These are phyloP conservation scores for Chlorociboria aeruginascens DNA, from an alignment of 495 filamentous ascomycete species.

Conservation along the genomic window DNA sequence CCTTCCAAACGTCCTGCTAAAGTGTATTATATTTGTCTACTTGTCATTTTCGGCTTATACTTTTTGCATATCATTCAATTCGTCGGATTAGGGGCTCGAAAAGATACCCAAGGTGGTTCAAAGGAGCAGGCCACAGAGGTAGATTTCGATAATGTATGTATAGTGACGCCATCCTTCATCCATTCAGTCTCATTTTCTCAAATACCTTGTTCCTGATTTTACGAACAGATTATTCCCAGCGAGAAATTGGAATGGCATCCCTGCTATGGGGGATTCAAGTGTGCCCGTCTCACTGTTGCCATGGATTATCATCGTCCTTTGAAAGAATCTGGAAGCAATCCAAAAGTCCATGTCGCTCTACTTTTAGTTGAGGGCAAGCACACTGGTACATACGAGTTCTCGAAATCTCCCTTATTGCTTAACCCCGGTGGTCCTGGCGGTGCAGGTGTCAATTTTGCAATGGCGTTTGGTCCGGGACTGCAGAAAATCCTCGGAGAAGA, in stretches of 20 bases:
- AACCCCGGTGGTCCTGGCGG: constrained; percentile 35
- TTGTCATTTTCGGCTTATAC: too few relatives aligned
- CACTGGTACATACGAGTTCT: constrained; percentile 16
- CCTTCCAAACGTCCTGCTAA: too few relatives aligned
- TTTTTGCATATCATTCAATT: too few relatives aligned
- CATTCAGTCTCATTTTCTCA: background rate
- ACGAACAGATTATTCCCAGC: constrained; percentile 29
- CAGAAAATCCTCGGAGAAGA: constrained; percentile 25
- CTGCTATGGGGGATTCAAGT: constrained; percentile 26
- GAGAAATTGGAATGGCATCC: constrained; percentile 28
- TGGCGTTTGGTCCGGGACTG: constrained; percentile 15
- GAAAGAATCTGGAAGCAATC: constrained; percentile 26
- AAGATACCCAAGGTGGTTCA: too few relatives aligned
- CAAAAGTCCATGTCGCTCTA: constrained; percentile 15
- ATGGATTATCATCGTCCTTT: constrained; percentile 30
- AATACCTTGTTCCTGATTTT: too few relatives aligned
- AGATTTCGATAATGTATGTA: constrained; percentile 1
- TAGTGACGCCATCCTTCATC: background rate
- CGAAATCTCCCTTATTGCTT: constrained; percentile 26
- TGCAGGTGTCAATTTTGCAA: constrained; percentile 22
- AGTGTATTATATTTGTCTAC: too few relatives aligned
- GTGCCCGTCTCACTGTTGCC: constrained; percentile 34
- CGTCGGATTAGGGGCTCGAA: too few relatives aligned
- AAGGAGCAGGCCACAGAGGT: background rate
- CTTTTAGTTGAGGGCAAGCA: constrained; percentile 15